Evolutionary conservation across 2,329 filamentous ascomycete genomes (phyloP), one percentile per base, ranked within the genome.

Genomic region (Diplodia intermedia): DNA sequence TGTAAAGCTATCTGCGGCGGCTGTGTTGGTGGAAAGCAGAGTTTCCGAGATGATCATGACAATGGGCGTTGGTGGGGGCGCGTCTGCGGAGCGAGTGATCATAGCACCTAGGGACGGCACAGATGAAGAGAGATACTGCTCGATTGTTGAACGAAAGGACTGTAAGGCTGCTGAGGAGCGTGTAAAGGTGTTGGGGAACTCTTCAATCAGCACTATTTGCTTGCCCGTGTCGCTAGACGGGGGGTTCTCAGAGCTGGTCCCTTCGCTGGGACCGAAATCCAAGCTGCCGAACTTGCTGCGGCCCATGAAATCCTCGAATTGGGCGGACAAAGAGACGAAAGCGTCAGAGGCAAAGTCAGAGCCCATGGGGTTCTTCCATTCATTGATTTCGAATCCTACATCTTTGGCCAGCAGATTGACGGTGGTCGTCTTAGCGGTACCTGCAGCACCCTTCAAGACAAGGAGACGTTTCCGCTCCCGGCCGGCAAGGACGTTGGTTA

Each of bases 1-100:
- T 0, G 95, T 99, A 74, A 98, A 93, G 78, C 92, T 97, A 75
- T 98, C 94, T 14, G 92, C 89, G 11, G 91, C 89, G 1, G 93
- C 90, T 3, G 92, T 94, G 8, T 90, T 93, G 1, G 93, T 95
- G 0, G 92, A 94, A 18, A 97, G 82, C 15, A 97, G 83, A 0
- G 93, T 96, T 79, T 99, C 95, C 0, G 95, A 97, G 62, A 99
- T 89, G 68, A 99, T 86, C 82, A 99, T 89, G 38, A 99, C 87
- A 43, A 98, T 84, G 0, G 95, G 95, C 11, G 73, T 75, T 49
- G 70, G 57, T 38, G 73, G 69, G 49, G 77, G 68, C 43, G 72
- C 38, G 49, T 74, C 69, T 56, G 69, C 56, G 63, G 75, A 74
- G 12, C 69, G 69, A 60, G 77, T 60, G 74, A 79, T 72, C 79